phyloP scores from a whole-genome alignment of 441 rosid species.

The Eutrema salsugineum region DNA sequence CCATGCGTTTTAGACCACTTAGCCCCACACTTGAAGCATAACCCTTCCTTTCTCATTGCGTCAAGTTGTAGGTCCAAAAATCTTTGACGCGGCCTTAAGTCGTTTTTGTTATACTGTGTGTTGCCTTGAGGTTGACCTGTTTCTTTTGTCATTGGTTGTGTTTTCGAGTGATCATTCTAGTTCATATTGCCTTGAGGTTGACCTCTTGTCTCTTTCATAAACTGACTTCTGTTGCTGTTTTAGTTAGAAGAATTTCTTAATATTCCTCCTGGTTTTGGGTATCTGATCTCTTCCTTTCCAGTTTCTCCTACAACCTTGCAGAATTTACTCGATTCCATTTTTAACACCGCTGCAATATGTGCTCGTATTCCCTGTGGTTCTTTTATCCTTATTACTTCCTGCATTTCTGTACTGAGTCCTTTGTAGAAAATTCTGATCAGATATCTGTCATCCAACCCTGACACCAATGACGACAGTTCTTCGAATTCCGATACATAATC shows the following conservation, averaged over 20 bases:
- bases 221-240: too few species aligned
- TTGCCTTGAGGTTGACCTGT: too few species aligned
- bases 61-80: neutral
- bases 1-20: neutral
- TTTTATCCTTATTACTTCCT: neutral
- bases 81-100: too few species aligned
- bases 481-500: neutral
- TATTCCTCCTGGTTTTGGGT: fast-evolving
- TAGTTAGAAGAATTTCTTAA: too few species aligned
- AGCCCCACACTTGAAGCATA: neutral
- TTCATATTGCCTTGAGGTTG: too few species aligned
- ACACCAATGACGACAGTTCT: neutral
- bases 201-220: too few species aligned
- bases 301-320: neutral
- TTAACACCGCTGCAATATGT: neutral
- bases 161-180: too few species aligned
- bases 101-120: too few species aligned
- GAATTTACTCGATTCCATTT: neutral
- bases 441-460: neutral
- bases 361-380: neutral
- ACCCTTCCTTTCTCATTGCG: neutral
- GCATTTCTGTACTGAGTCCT: neutral
- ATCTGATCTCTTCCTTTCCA: too few species aligned
- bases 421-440: neutral
- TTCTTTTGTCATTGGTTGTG: too few species aligned